A percentile compares a stretch with the other conserved stretches of the same genome.
These are phyloP conservation scores for Aspergillus hortae DNA, from an alignment of 2,329 filamentous ascomycete genomes.

Conservation along the genomic window DNA sequence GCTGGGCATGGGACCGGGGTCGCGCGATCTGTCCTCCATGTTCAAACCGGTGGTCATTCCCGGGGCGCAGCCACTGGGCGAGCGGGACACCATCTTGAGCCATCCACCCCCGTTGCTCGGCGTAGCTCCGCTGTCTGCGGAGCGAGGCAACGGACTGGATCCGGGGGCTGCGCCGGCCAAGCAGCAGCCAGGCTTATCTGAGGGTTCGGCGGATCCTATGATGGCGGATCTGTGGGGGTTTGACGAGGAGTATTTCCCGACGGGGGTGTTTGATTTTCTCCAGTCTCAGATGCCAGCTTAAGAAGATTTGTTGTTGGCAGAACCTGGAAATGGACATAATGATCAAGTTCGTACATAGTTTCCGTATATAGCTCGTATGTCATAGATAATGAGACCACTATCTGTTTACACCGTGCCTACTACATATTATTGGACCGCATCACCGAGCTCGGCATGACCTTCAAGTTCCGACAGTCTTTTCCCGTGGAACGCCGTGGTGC, in stretches of 20 bases:
- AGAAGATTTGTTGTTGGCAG: slow-evolving; percentile 2
- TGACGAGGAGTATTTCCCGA: slow-evolving; percentile 40
- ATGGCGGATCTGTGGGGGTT: slow-evolving; percentile 41
- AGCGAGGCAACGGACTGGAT: slow-evolving; percentile 32
- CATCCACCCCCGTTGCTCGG: slow-evolving; percentile 35
- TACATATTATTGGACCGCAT: neutral
- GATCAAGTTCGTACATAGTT: too few species aligned
- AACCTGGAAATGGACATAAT: too few species aligned
- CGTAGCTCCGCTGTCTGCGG: slow-evolving; percentile 37
- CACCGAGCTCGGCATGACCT: neutral
- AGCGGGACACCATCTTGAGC: slow-evolving; percentile 34
- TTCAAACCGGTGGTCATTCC: slow-evolving; percentile 36
- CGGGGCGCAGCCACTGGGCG: slow-evolving; percentile 34
- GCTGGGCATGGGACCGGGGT: slow-evolving; percentile 17
- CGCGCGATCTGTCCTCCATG: slow-evolving; percentile 27
- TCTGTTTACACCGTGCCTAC: too few species aligned
- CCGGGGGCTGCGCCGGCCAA: slow-evolving; percentile 15
- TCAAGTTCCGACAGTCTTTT: neutral
- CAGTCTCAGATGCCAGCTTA: slow-evolving; percentile 41
- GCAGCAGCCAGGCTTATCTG: slow-evolving; percentile 30
- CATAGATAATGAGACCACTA: too few species aligned
- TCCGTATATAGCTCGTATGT: too few species aligned
- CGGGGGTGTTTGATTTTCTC: slow-evolving; percentile 40
- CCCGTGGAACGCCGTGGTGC: neutral
- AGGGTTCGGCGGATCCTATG: slow-evolving; percentile 38